Evolutionary conservation across 2,329 filamentous ascomycete genomes (phyloP), one percentile per base, ranked within the genome.

Genomic region (Cytospora leucostoma): DNA sequence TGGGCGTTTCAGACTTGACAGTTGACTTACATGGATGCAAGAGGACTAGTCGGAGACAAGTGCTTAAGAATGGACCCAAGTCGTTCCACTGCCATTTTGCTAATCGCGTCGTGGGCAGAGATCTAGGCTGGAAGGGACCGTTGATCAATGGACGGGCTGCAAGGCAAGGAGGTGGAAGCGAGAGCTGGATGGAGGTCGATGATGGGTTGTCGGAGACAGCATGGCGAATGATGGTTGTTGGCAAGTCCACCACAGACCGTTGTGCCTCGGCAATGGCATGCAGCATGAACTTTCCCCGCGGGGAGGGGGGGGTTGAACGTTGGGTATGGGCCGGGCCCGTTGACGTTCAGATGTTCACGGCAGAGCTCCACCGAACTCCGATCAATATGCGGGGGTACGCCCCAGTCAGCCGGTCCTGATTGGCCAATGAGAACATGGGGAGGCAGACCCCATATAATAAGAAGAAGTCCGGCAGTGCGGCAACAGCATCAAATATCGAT

Each of bases 51-150:
- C 57, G 92, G 90, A 65, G 89, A 83, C 74, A 97, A 83, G 77
- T 98, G 93, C 79, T 89, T 93, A 71, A 97, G 84, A 72, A 98
- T 90, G 69, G 90, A 93, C 72, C 86, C 90, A 70, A 98, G 88
- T 78, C 93, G 88, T 82, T 97, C 92, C 67, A 88, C 84, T 70
- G 92, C 89, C 91, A 94, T 95, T 37, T 17, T 60, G 27, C 27
- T 27, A 27, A 27, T 27, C 27, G 27, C 27, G 27, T 27, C 27
- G 27, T 27, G 27, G 27, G 27, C 27, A 27, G 4, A 27, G 27
- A 27, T 3, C 47, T 57, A 57, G 56, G 17, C 19, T n/a, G 33
- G 27, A 19, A 34, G 19, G 35, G n/a, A 37, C 27, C 4, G 27
- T 13, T 7, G 37, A 4, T 35, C 17, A 11, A 21, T 34, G 11